Percentiles rank a stretch among this genome's conserved stretches.
phyloP scores from a whole-genome alignment of 2,329 filamentous ascomycete genomes.

The Alternaria longipes region DNA sequence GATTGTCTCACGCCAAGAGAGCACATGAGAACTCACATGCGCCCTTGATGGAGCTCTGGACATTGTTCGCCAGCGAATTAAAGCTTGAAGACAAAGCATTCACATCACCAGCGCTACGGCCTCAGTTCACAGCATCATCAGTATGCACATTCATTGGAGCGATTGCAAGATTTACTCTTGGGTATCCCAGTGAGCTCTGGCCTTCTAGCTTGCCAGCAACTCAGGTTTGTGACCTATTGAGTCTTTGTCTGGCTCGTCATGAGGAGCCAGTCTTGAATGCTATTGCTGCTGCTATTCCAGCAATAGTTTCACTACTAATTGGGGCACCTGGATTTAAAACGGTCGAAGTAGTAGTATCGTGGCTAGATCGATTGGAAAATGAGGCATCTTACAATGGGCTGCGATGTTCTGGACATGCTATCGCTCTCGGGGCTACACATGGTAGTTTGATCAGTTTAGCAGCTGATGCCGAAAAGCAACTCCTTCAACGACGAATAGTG shows the following conservation, averaged over 20 bases:
- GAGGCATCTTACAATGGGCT: slow-evolving; percentile 53
- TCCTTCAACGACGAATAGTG: slow-evolving; percentile 41
- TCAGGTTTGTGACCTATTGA: slow-evolving; percentile 36
- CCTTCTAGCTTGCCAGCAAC: slow-evolving; percentile 19
- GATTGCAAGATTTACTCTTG: slow-evolving; percentile 31
- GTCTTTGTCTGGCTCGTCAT: slow-evolving; percentile 47
- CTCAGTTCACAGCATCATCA: slow-evolving; percentile 72
- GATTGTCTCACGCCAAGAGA: not conserved
- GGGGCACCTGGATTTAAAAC: slow-evolving; percentile 14
- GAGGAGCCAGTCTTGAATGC: slow-evolving; percentile 47
- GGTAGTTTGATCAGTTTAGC: slow-evolving; percentile 21
- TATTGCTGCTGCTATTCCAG: slow-evolving; percentile 36
- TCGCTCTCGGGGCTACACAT: slow-evolving; percentile 56
- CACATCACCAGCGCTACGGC: slow-evolving; percentile 60
- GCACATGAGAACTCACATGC: not conserved
- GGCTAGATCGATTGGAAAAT: slow-evolving; percentile 44
- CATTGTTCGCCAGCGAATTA: slow-evolving; percentile 41
- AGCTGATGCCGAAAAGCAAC: not conserved
- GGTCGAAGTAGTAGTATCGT: slow-evolving; percentile 34
- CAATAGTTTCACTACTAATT: slow-evolving; percentile 32
- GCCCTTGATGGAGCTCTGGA: slow-evolving; percentile 42
- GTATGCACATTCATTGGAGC: slow-evolving; percentile 63
- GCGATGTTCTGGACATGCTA: slow-evolving; percentile 54
- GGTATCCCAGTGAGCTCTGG: slow-evolving; percentile 9
- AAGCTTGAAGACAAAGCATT: slow-evolving; percentile 52